Evolutionary conservation across 2,329 filamentous ascomycete species (phyloP).

Genomic region (Colletotrichum tanaceti): DNA sequence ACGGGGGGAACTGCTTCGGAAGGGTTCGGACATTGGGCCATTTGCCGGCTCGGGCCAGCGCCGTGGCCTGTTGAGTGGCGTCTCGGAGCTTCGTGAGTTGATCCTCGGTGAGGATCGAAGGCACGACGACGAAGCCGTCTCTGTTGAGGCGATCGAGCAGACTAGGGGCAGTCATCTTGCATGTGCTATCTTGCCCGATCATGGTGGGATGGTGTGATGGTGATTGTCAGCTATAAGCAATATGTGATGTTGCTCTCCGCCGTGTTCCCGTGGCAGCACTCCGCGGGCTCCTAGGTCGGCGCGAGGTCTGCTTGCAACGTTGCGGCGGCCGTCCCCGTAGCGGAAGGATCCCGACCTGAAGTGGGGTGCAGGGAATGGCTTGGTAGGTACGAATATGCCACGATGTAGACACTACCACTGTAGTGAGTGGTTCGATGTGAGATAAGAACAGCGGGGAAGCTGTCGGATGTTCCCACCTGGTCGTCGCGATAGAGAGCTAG

Average conservation of each 20-base stretch:
- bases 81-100: constrained; percentile 70
- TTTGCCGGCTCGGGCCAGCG: constrained; percentile 72
- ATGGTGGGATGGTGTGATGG: neutral
- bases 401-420: neutral
- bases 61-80: constrained; percentile 68
- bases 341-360: constrained; percentile 19
- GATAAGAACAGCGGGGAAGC: constrained; percentile 16
- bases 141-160: constrained; percentile 68
- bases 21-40: constrained; percentile 88
- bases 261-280: neutral
- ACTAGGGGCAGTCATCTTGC: constrained; percentile 19
- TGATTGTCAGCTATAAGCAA: too few species aligned
- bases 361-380: constrained; percentile 13
- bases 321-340: constrained; percentile 16
- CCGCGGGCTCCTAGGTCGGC: neutral
- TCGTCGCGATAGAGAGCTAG: neutral
- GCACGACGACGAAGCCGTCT: constrained; percentile 82
- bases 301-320: constrained; percentile 27
- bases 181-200: neutral
- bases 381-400: too few species aligned
- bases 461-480: neutral
- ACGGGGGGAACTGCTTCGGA: constrained; percentile 92
- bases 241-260: neutral
- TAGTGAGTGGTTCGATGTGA: neutral
- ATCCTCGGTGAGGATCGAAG: constrained; percentile 67